Conservation (phyloP, 345 rosid genomes). For the Ceriops decandra region DNA sequence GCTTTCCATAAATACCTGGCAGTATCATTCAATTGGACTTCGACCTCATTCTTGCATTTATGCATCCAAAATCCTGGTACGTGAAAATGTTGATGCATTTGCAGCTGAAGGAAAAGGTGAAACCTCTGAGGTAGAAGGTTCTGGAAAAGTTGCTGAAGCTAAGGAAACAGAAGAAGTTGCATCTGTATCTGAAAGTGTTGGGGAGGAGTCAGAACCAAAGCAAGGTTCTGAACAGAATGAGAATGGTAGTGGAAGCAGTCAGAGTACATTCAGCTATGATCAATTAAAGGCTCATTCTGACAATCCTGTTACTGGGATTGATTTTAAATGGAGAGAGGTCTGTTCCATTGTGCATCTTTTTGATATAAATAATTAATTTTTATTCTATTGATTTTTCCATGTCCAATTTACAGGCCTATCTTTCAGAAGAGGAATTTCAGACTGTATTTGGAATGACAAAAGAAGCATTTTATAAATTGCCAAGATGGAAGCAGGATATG, state of each 20-base stretch:
- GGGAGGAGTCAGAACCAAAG: conserved; percentile 45
- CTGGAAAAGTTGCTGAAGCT: conserved; percentile 44
- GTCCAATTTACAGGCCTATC: conserved; percentile 58
- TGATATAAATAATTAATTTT: neutral
- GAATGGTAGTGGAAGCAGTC: conserved; percentile 26
- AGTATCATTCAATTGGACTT: conserved; percentile 5
- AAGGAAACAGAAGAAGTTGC: conserved; percentile 50
- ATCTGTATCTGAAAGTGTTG: conserved; percentile 37
- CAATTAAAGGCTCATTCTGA: conserved; percentile 83
- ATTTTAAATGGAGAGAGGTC: conserved; percentile 93
- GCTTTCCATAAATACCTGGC: neutral
- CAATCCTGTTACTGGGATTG: conserved; percentile 84
- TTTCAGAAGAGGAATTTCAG: conserved; percentile 78
- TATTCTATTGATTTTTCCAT: conserved; percentile 5
- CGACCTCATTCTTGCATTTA: neutral
- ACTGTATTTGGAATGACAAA: conserved; percentile 64
- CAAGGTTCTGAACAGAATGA: conserved; percentile 48
- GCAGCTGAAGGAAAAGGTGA: conserved; percentile 48
- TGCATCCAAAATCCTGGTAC: conserved; percentile 1
- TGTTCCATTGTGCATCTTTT: conserved; percentile 16
- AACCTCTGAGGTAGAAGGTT: conserved; percentile 45
- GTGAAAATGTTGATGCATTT: conserved; percentile 16
- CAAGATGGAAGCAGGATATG: conserved; percentile 97
- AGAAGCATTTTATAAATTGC: conserved; percentile 74
- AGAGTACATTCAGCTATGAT: conserved; percentile 66